A percentile compares a stretch with the other conserved stretches of the same genome.
phyloP scores from a whole-genome alignment of 257 asterid genomes.

The Jacaranda mimosifolia region DNA sequence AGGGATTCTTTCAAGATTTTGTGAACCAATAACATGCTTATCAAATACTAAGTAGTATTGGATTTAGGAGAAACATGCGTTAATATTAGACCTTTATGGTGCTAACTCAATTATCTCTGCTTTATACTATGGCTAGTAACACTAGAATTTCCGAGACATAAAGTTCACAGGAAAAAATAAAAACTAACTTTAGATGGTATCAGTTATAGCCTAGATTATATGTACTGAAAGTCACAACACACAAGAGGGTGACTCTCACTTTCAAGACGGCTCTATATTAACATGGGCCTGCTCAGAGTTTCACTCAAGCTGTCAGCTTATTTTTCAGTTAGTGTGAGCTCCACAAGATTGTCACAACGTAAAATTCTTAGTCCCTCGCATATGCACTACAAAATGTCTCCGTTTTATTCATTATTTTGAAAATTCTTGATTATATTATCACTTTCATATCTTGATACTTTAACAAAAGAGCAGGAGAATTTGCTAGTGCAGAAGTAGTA shows the following conservation, averaged over 20 bases:
- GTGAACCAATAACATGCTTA: not conserved
- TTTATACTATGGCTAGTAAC: not conserved
- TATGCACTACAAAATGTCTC: no score
- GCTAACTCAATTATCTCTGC: not conserved
- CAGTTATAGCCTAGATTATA: not conserved
- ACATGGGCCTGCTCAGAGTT: not conserved
- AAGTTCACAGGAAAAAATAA: not conserved
- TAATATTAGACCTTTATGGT: not conserved
- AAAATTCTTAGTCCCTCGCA: not conserved
- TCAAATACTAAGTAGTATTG: not conserved
- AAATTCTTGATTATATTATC: slow-evolving; percentile 1
- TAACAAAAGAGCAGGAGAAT: not conserved
- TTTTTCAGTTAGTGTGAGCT: not conserved
- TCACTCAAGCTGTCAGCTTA: not conserved
- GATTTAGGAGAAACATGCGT: not conserved
- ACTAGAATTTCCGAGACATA: not conserved
- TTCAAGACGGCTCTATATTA: slow-evolving; percentile 24
- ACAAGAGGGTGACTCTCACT: slow-evolving; percentile 3
- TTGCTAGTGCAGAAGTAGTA: no score
- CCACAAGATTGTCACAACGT: not conserved
- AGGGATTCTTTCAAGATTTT: no score
- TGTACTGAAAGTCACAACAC: slow-evolving; percentile 1
- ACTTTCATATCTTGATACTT: not conserved
- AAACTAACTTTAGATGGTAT: not conserved
- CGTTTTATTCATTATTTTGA: not conserved